Base-by-base conservation (phyloP, 768 basidiomycete species). In the Rhizopogon vinicolor region DNA sequence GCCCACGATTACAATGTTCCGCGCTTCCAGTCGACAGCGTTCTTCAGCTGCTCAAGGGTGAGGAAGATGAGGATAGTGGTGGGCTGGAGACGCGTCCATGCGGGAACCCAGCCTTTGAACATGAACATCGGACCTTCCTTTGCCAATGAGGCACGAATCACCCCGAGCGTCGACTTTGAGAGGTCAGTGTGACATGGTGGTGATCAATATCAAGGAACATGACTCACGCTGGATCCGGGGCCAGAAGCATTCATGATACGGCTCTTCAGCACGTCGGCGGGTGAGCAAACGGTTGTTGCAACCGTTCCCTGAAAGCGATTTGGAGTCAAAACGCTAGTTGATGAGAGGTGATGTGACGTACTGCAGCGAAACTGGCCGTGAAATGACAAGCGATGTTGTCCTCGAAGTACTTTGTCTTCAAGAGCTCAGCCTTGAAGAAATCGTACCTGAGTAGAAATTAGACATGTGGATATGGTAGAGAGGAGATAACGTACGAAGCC, bases 91-190 rank as follows among this genome's bases (percentile, higher is more conserved):
- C 91, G 78, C 51, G 82, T 81, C 90, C 90, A 93, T 10, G 91
- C 89, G 0, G 91, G 91, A 8, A 93, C 70, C 91, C 91, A 93
- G 58, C 91, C 91, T 68, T 91, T 91, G 77, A 93, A 91, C 87
- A 93, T 89, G 79, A 93, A 93, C 82, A 87, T 87, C 3, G 89
- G 68, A 13, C 91, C 91, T 62, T 93, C 91, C 59, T 72, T 84
- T 57, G 79, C 76, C 58, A 93, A 73, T 18, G 89, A 88, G 10
- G 76, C 61, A 18, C 78, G 76, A 65, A 93, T 90, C 41, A 89
- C 87, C 6, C 71, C 78, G 28, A 93, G 59, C 0, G 91, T 89
- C 1, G 87, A 90, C 85, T 87, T 60, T 33, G 45, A 25, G 44
- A 33, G 28, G 14, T 31, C 18, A 49, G 48, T 16, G 31, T 49